Evolutionary conservation across 495 filamentous ascomycete genomes (phyloP).

Genomic region (Aspergillus mulundensis): DNA sequence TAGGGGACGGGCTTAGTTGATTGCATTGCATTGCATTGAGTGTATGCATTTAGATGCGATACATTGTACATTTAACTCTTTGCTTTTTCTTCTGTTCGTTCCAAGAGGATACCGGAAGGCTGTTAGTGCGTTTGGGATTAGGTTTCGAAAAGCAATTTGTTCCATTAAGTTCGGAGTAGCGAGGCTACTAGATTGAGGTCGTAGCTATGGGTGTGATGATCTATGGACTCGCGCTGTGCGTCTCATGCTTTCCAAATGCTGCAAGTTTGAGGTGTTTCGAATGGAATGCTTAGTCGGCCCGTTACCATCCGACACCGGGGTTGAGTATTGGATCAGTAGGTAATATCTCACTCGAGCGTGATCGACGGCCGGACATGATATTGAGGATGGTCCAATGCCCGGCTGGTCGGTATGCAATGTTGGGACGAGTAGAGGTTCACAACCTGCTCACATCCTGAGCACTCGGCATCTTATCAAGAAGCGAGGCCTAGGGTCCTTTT

Average conservation of each 20-base stretch:
- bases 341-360: too few relatives aligned
- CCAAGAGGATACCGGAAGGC: constrained; percentile 15
- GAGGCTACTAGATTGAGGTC: background rate
- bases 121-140: constrained; percentile 12
- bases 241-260: background rate
- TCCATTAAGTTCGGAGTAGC: background rate
- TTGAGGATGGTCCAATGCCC: too few relatives aligned
- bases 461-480: too few relatives aligned
- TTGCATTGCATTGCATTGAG: constrained; percentile 8
- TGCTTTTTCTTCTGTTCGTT: constrained; percentile 9
- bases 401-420: too few relatives aligned
- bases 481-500: too few relatives aligned
- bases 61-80: background rate
- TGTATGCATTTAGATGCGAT: background rate
- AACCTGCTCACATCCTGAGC: too few relatives aligned
- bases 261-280: background rate
- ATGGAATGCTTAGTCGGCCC: background rate
- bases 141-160: constrained; percentile 12
- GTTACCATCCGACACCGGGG: background rate
- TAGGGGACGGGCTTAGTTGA: constrained; percentile 26
- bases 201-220: background rate
- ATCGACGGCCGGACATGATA: too few relatives aligned
- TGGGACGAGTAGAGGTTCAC: too few relatives aligned
- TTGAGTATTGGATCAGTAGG: background rate
- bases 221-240: background rate